A percentile compares a stretch with the other conserved stretches of the same genome.
Conservation (phyloP, 106 monocot species). For the Agapanthus africanus region DNA sequence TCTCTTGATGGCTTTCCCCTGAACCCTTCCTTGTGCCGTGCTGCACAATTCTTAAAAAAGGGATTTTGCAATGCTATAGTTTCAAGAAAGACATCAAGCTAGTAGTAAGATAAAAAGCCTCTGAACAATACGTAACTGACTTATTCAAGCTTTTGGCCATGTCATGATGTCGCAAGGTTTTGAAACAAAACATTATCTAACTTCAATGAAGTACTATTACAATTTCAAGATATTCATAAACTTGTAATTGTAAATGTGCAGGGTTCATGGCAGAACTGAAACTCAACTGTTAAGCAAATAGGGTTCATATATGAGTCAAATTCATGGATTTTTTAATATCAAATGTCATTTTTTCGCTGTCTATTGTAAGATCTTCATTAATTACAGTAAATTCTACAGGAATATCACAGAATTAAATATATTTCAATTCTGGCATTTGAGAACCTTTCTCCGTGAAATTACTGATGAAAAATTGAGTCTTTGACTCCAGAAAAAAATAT, state of each 20-base stretch:
- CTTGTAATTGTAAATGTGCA: too few relatives aligned
- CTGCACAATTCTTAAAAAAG: not conserved
- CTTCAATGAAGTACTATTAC: too few relatives aligned
- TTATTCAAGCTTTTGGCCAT: too few relatives aligned
- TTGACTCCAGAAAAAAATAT: too few relatives aligned
- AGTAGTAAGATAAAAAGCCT: not conserved
- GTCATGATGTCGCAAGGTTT: too few relatives aligned
- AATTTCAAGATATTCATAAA: too few relatives aligned
- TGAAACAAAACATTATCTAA: too few relatives aligned
- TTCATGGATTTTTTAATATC: not conserved
- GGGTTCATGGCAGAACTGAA: not conserved
- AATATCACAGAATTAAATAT: too few relatives aligned
- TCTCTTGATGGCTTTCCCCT: slow-evolving; percentile 4
- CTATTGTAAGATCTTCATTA: not conserved
- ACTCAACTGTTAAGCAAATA: not conserved
- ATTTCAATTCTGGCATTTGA: not conserved
- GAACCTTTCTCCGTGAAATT: not conserved
- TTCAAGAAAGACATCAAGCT: not conserved
- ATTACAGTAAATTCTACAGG: not conserved
- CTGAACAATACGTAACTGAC: not conserved
- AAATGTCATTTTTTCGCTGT: not conserved
- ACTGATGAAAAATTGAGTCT: too few relatives aligned
- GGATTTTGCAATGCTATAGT: not conserved
- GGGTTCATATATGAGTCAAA: not conserved
- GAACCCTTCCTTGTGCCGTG: slow-evolving; percentile 3